Evolutionary conservation across 345 rosid species (phyloP), one percentile per base, ranked within the genome.

Genomic region (Citrus sp.): DNA sequence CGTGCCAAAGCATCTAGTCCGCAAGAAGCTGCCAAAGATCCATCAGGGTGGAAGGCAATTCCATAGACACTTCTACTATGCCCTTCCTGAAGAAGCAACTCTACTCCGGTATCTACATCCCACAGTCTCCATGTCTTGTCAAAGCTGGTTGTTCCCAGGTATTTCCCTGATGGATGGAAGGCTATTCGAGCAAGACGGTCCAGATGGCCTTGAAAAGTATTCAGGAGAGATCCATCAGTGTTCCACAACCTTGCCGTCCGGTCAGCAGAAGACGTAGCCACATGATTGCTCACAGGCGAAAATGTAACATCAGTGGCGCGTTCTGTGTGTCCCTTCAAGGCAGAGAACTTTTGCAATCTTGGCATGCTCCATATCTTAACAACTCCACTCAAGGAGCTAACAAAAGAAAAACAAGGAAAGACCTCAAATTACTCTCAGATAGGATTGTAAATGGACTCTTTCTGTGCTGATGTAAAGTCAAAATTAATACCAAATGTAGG

Each of bases 61-160:
- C 98, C 98, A 32, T 94, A 94, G 77, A 97, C 87, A 78, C 98
- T 91, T 80, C 95, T 87, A 77, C 99, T 93, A 67, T 97, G 98
- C 40, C 98, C 98, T 91, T 94, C 98, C 80, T 97, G 99, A 79
- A 97, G 94, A 75, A 94, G 93, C 86, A 97, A 85, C 88, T 94
- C 99, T 42, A 75, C 85, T 37, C 98, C 98, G 51, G 90, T 90
- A 76, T 91, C 90, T 38, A 94, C 62, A 80, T 94, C 98, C 98
- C 98, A 96, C 76, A 94, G 78, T 87, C 99, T 93, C 99, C 98
- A 94, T 10, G 98, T 97, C 86, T 91, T 97, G 84, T 97, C 99
- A 78, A 89, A 97, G 88, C 98, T 92, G 70, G 99, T 88, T 12
- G 99, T 93, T 21, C 94, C 98, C 62, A 97, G 81, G 81, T 94